Percentiles rank a stretch among this genome's conserved stretches.
These are phyloP conservation scores for Neurospora discreta DNA, from an alignment of 495 filamentous ascomycete species.

Conservation along the genomic window DNA sequence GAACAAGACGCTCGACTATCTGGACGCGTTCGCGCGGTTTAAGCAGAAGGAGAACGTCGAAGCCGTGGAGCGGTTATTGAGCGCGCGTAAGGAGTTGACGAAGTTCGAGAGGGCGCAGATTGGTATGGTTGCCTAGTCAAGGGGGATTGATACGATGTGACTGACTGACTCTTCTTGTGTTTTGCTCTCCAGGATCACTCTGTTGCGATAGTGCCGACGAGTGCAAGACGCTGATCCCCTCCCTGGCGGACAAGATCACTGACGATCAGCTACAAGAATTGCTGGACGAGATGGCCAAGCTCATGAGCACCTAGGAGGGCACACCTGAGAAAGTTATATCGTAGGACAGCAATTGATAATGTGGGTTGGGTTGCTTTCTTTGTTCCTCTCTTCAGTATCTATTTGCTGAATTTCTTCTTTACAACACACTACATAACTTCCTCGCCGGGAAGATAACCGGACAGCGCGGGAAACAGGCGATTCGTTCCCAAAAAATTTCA, in stretches of 20 bases:
- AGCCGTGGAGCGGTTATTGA: conserved; percentile 74
- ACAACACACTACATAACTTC: not conserved
- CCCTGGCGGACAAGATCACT: conserved; percentile 72
- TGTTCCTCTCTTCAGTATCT: not conserved
- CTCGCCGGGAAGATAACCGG: not conserved
- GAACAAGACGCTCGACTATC: conserved; percentile 77
- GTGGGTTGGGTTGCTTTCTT: not conserved
- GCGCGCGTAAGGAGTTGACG: conserved; percentile 64
- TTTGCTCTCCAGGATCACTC: conserved; percentile 52
- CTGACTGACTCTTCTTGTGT: not conserved
- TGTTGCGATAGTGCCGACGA: conserved; percentile 89
- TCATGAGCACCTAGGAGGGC: conserved; percentile 24
- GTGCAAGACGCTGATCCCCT: conserved; percentile 92
- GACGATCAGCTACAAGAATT: conserved; percentile 81
- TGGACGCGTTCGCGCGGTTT: conserved; percentile 88
- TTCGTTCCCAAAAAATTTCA: not conserved
- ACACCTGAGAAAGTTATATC: not conserved
- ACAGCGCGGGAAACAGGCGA: not conserved
- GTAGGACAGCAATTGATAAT: not conserved
- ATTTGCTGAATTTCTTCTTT: not conserved
- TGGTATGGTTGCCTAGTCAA: conserved; percentile 37
- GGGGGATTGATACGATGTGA: not conserved
- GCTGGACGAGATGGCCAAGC: conserved; percentile 79
- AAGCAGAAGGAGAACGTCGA: conserved; percentile 90
- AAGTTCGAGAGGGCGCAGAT: conserved; percentile 90